phyloP scores from a whole-genome alignment of 2,329 filamentous ascomycete genomes.

The Lecanicillium sp. region DNA sequence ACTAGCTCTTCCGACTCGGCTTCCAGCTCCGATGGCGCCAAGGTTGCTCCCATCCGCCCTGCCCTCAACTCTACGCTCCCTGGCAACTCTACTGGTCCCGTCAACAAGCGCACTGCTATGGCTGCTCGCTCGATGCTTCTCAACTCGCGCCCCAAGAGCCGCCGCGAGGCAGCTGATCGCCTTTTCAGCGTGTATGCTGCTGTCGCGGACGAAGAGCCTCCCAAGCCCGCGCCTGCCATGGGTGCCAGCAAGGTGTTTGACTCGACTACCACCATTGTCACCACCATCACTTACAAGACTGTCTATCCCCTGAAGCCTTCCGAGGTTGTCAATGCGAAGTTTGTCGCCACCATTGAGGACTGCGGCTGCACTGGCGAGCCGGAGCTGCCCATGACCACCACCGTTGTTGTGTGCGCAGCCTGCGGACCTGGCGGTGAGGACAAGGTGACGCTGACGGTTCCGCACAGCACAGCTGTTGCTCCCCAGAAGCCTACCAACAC shows the following conservation, averaged over 20 bases:
- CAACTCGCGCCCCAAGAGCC: constrained; percentile 10
- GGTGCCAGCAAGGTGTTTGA: constrained; percentile 7
- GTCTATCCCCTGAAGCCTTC: constrained; percentile 3
- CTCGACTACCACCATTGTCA: constrained; percentile 5
- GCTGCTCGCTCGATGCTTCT: not conserved
- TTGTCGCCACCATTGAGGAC: constrained; percentile 6
- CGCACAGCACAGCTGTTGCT: not conserved
- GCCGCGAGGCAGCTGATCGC: constrained; percentile 20
- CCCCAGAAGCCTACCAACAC: not conserved
- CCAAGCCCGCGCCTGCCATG: constrained; percentile 26
- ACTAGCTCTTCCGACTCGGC: constrained; percentile 6
- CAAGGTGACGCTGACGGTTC: constrained; percentile 4
- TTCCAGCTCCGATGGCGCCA: not conserved
- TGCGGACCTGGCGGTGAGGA: constrained; percentile 3
- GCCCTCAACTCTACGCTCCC: not conserved
- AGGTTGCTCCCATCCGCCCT: not conserved
- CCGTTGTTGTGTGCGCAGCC: constrained; percentile 3
- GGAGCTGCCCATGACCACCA: constrained; percentile 2
- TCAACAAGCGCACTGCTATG: not conserved
- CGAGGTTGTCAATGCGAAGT: not conserved
- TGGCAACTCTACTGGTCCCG: constrained; percentile 1
- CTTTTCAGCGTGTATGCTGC: constrained; percentile 38
- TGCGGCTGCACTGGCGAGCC: constrained; percentile 6
- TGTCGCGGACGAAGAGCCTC: constrained; percentile 19
- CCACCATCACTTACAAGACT: constrained; percentile 7